Conservation (phyloP, 1,284 basidiomycete species). For the Termitomyces sp. region DNA sequence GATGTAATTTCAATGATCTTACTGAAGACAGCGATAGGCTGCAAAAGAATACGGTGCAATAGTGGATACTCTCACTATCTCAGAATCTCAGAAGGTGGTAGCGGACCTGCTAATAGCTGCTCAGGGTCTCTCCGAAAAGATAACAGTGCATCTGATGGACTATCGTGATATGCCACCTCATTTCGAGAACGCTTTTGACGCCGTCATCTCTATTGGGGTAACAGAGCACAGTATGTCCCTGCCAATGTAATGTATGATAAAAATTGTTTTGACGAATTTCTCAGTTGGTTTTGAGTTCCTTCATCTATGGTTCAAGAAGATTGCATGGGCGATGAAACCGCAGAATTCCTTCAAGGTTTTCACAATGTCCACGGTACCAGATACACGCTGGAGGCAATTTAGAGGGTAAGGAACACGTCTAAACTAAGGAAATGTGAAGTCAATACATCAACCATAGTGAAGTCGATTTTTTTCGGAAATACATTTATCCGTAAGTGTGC, state of each 20-base stretch:
- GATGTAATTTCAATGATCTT: constrained; percentile 18
- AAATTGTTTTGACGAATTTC: neutral
- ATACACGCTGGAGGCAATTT: constrained; percentile 9
- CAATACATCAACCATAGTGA: neutral
- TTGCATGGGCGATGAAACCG: constrained; percentile 10
- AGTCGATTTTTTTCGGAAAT: constrained; percentile 10
- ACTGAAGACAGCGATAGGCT: constrained; percentile 33
- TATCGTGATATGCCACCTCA: constrained; percentile 57
- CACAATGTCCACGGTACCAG: constrained; percentile 10
- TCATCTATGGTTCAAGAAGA: constrained; percentile 6
- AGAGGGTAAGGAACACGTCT: neutral
- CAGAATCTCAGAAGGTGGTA: constrained; percentile 62
- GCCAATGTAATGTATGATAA: too few relatives aligned
- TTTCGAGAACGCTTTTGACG: constrained; percentile 61
- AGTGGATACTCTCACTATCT: constrained; percentile 71
- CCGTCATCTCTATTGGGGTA: constrained; percentile 73
- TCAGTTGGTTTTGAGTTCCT: constrained; percentile 8
- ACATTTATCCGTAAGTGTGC: constrained; percentile 8
- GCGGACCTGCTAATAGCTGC: constrained; percentile 58
- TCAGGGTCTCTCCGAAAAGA: constrained; percentile 48
- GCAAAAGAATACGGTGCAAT: constrained; percentile 48
- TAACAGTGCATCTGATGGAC: constrained; percentile 69
- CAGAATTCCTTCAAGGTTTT: constrained; percentile 11
- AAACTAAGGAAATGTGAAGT: neutral
- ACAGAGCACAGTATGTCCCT: constrained; percentile 37